Evolutionary conservation across 2,329 filamentous ascomycete species (phyloP).

Genomic region (Trichoderma breve): DNA sequence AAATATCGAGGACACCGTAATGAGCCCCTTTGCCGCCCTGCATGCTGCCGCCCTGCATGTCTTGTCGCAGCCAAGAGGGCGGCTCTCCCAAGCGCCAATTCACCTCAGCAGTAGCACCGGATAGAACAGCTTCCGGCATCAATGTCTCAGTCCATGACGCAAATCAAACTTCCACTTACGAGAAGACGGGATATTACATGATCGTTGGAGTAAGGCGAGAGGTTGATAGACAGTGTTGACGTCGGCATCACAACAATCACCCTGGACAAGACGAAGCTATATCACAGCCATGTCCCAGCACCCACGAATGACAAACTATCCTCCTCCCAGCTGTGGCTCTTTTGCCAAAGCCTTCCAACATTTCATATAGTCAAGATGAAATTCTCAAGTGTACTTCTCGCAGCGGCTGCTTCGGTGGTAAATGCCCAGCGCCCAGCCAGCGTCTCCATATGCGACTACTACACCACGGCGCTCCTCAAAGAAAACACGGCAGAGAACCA

Average conservation of each 20-base stretch:
- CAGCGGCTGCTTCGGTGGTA: conserved; percentile 24
- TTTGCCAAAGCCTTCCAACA: background rate
- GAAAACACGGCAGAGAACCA: conserved; percentile 60
- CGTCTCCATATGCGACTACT: conserved; percentile 60
- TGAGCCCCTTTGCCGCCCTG: background rate
- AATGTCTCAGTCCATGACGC: background rate
- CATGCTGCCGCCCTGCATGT: background rate
- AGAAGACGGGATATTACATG: too few relatives aligned
- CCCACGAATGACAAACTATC: background rate
- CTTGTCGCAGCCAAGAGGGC: background rate
- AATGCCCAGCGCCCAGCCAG: conserved; percentile 48
- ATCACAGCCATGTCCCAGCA: background rate
- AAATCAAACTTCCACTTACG: background rate
- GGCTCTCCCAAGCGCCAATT: background rate
- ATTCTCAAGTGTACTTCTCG: conserved; percentile 25
- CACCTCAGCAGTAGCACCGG: background rate
- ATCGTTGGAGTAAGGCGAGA: background rate
- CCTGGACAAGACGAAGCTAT: background rate
- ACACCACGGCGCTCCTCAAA: conserved; percentile 57
- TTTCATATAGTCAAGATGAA: conserved; percentile 26
- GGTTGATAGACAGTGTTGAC: background rate
- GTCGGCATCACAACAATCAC: background rate
- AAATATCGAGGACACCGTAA: background rate
- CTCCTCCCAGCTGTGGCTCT: background rate
- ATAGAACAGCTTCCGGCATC: background rate